Evolutionary conservation across 2,329 filamentous ascomycete species (phyloP).

Genomic region (Didymella sp.): DNA sequence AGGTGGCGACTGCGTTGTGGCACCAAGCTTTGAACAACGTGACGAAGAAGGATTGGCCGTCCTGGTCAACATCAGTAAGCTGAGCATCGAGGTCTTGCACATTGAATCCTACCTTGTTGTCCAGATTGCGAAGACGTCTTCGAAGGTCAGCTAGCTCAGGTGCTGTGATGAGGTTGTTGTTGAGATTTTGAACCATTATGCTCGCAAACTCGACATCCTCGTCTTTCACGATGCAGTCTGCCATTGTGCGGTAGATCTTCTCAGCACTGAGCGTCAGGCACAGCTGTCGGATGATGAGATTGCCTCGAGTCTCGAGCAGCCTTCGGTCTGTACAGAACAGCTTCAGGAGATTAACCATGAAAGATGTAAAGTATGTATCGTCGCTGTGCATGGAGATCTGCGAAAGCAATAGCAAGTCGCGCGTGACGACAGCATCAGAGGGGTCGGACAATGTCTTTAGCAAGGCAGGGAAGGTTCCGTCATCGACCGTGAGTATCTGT

Average conservation of each 20-base stretch:
- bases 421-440: conserved; percentile 92
- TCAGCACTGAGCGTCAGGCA: conserved; percentile 93
- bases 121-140: conserved; percentile 87
- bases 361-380: conserved; percentile 95
- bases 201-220: conserved; percentile 98
- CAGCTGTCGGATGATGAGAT: conserved; percentile 93
- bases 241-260: conserved; percentile 92
- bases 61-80: conserved; percentile 56
- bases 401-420: conserved; percentile 89
- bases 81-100: no score
- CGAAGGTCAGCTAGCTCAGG: conserved; percentile 90
- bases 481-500: conserved; percentile 81
- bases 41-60: conserved; percentile 95
- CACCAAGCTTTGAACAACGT: conserved; percentile 96
- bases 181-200: conserved; percentile 99
- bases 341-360: conserved; percentile 96
- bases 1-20: conserved; percentile 96
- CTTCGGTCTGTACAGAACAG: conserved; percentile 94
- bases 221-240: conserved; percentile 96
- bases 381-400: conserved; percentile 97
- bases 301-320: conserved; percentile 88
- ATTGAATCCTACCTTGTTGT: conserved; percentile 70
- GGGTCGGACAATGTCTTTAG: conserved; percentile 96
- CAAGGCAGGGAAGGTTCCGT: conserved; percentile 93
- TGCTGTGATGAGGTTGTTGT: conserved; percentile 98